phyloP scores from a whole-genome alignment of 2,329 filamentous ascomycete genomes.

The Penicillium sp. region DNA sequence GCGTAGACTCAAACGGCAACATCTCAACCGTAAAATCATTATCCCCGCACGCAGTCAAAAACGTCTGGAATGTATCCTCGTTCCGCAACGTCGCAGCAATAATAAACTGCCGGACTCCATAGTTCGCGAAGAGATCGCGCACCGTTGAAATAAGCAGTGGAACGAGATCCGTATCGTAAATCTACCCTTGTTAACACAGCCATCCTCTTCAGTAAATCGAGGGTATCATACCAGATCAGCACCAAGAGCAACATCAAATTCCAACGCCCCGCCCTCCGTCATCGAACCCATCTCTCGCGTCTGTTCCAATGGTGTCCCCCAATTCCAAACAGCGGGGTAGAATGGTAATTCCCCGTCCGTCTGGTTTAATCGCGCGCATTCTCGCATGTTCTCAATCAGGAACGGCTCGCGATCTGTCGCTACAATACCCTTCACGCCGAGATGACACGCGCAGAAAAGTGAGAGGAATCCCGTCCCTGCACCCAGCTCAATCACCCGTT shows the following conservation, averaged over 20 bases:
- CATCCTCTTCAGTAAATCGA: too few relatives aligned
- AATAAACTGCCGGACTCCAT: conserved; percentile 49
- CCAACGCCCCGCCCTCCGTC: conserved; percentile 1
- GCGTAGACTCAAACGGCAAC: conserved; percentile 41
- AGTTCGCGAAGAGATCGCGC: conserved; percentile 52
- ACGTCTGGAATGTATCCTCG: conserved; percentile 56
- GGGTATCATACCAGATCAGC: conserved; percentile 37
- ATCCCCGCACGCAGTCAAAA: conserved; percentile 56
- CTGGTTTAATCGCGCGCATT: conserved; percentile 35
- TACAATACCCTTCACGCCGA: conserved; percentile 51
- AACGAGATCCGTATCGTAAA: conserved; percentile 56
- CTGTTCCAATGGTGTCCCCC: conserved; percentile 32
- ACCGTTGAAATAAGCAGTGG: conserved; percentile 55
- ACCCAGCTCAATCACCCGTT: conserved; percentile 59
- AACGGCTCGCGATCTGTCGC: conserved; percentile 57
- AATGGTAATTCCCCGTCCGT: conserved; percentile 21
- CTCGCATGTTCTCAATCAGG: conserved; percentile 38
- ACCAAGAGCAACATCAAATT: conserved; percentile 40
- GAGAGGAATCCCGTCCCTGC: conserved; percentile 63
- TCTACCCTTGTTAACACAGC: conserved; percentile 38
- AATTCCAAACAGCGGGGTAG: conserved; percentile 40
- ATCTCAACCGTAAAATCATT: conserved; percentile 35
- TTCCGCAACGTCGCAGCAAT: conserved; percentile 60
- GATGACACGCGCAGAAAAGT: conserved; percentile 57
- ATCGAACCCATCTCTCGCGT: conserved; percentile 4